These are phyloP conservation scores for Zasmidium citrigriseum DNA, from an alignment of 2,329 filamentous ascomycete species.

Conservation along the genomic window DNA sequence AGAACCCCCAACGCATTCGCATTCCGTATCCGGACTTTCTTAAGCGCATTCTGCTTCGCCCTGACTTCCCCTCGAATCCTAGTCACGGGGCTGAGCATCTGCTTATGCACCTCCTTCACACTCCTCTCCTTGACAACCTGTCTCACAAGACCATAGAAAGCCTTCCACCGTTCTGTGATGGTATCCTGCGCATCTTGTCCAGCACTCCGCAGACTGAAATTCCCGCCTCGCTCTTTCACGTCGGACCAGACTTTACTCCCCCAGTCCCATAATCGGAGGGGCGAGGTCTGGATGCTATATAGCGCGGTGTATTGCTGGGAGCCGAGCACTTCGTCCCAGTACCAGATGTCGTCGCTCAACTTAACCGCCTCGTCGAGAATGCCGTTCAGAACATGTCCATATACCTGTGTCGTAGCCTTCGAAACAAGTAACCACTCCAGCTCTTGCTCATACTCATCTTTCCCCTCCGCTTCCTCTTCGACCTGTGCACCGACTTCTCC, in stretches of 20 bases:
- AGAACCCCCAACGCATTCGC: slow-evolving; percentile 85
- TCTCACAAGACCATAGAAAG: slow-evolving; percentile 78
- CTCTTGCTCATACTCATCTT: slow-evolving; percentile 66
- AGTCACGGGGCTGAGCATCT: slow-evolving; percentile 76
- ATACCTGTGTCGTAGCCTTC: slow-evolving; percentile 89
- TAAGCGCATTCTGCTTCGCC: slow-evolving; percentile 70
- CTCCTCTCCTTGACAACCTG: slow-evolving; percentile 74
- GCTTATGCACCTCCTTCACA: slow-evolving; percentile 68
- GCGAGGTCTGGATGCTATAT: slow-evolving; percentile 85
- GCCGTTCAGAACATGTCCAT: slow-evolving; percentile 75
- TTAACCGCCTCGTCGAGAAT: slow-evolving; percentile 82
- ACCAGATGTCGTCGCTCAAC: slow-evolving; percentile 85
- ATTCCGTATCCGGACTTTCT: slow-evolving; percentile 73
- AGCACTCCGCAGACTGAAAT: slow-evolving; percentile 28
- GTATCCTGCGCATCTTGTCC: slow-evolving; percentile 33
- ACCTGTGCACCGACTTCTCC: slow-evolving; percentile 9
- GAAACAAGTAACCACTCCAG: slow-evolving; percentile 88
- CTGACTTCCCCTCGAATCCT: slow-evolving; percentile 73
- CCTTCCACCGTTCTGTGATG: slow-evolving; percentile 32
- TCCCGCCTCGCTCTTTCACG: slow-evolving; percentile 46
- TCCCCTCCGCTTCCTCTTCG: slow-evolving; percentile 11
- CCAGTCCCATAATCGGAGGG: slow-evolving; percentile 72
- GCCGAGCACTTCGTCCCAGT: slow-evolving; percentile 87
- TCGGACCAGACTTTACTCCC: slow-evolving; percentile 69
- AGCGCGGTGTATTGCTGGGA: slow-evolving; percentile 77